phyloP scores from a whole-genome alignment of 2,329 filamentous ascomycete species.

The Septoria petroselini region DNA sequence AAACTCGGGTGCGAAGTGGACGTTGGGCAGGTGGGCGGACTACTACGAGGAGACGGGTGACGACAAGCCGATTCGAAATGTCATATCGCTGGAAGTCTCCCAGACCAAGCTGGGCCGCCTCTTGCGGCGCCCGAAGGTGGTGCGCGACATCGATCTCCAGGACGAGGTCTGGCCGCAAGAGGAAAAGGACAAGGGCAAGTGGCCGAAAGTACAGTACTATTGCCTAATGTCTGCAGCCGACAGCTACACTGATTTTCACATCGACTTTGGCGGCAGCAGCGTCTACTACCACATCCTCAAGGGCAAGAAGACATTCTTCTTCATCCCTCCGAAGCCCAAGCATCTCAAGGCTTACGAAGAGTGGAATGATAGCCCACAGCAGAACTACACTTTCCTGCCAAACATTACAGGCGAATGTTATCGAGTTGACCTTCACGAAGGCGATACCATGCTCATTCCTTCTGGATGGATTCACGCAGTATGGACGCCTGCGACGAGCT shows the following conservation, averaged over 20 bases:
- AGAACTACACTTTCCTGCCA: conserved; percentile 64
- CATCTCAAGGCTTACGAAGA: conserved; percentile 69
- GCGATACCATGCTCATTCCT: conserved; percentile 68
- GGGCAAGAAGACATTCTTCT: conserved; percentile 68
- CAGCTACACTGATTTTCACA: conserved; percentile 69
- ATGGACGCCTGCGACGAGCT: conserved; percentile 66
- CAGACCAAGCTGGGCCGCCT: conserved; percentile 60
- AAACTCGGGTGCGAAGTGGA: conserved; percentile 63
- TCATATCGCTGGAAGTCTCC: conserved; percentile 67
- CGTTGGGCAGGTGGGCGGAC: conserved; percentile 63
- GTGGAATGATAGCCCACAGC: conserved; percentile 65
- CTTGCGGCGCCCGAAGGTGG: conserved; percentile 61
- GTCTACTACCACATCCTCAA: conserved; percentile 69
- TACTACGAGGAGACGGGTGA: conserved; percentile 63
- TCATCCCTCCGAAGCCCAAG: conserved; percentile 66
- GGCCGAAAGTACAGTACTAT: conserved; percentile 65
- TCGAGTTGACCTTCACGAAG: conserved; percentile 62
- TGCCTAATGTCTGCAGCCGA: conserved; percentile 69
- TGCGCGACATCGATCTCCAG: conserved; percentile 60
- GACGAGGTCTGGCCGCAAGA: conserved; percentile 56
- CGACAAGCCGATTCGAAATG: conserved; percentile 62
- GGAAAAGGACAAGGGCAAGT: conserved; percentile 53
- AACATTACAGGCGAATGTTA: conserved; percentile 65
- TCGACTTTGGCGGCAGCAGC: conserved; percentile 68
- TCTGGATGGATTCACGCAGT: conserved; percentile 71